Conservation (phyloP, 139 green algal species). For the Tetraselmis striata region DNA sequence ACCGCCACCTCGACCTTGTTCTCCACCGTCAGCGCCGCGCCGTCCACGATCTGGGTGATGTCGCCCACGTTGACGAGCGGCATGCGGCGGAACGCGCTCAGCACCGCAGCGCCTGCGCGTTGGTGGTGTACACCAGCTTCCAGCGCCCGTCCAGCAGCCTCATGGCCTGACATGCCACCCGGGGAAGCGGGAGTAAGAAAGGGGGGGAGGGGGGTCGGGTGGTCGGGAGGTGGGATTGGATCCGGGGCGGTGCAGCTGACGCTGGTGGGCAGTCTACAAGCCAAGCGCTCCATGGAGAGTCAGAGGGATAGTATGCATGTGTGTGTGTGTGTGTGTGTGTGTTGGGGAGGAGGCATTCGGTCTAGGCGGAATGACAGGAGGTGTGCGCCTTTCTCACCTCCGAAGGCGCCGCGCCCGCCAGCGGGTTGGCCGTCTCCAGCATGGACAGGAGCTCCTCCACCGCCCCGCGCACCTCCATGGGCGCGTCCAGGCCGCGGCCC, state of each 20-base stretch:
- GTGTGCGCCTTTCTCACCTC: too few relatives aligned
- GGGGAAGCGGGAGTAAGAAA: too few relatives aligned
- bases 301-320: constrained; percentile 6
- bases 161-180: constrained; percentile 27
- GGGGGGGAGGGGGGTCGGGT: too few relatives aligned
- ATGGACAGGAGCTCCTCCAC: constrained; percentile 47
- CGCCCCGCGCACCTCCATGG: constrained; percentile 25
- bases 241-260: too few relatives aligned
- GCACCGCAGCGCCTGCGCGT: constrained; percentile 45
- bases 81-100: constrained; percentile 40
- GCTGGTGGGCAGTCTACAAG: not conserved
- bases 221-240: too few relatives aligned
- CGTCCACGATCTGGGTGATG: constrained; percentile 42
- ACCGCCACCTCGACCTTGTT: constrained; percentile 5
- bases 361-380: too few relatives aligned
- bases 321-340: too few relatives aligned
- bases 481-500: constrained; percentile 31
- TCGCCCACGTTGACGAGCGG: constrained; percentile 55
- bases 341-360: too few relatives aligned
- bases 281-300: not conserved
- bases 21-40: not conserved
- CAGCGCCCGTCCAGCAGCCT: constrained; percentile 36
- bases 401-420: not conserved
- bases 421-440: constrained; percentile 48
- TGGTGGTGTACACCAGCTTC: constrained; percentile 59